Base-by-base conservation (phyloP, 2,329 filamentous ascomycete genomes). In the Fusarium brachygibbosum region DNA sequence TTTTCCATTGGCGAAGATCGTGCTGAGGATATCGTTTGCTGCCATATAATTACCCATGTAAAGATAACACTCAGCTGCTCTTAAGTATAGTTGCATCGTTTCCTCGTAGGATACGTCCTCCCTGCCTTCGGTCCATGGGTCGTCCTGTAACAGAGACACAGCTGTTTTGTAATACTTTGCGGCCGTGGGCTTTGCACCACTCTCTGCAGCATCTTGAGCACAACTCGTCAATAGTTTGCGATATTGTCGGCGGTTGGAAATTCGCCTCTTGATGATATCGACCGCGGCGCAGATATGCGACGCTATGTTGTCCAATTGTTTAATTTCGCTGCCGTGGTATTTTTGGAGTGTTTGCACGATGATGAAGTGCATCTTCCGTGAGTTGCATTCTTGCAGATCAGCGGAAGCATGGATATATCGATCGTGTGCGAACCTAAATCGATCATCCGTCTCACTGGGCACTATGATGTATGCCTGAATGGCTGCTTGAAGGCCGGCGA, bases 361-460 rank as follows among this genome's bases (percentile, higher is more conserved):
- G 45, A 94, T 89, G 73, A 94, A 98, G 79, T 98, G 94, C 94
- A 98, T 98, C 72, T 92, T 91, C 21, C 87, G 83, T 23, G 87
- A 82, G 57, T 91, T 89, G 74, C 88, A 89, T 75, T 94, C 90
- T 66, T 87, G 88, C 52, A 97, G 82, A 7, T 87, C 86, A 16
- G 87, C 84, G 8, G 93, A 90, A 17, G 93, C 93, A 76, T 92
- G 89, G 51, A 94, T 86, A 74, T 97, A 97, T 53, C 94, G 88
- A 78, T 98, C 94, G 77, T 98, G 94, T 34, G 91, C 90, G 77
- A 98, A 98, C 34, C 90, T 89, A 78, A 97, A 98, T 40, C 90
- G 87, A 77, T 97, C 93, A 74, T 98, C 95, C 2, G 90, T 90
- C 66, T 96, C 93, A 21, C 91, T 93, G 1, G 93, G 87, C 57